Percentiles rank a stretch among this genome's conserved stretches.
These are phyloP conservation scores for Inga leiocalycina DNA, from an alignment of 306 rosid species.

Conservation along the genomic window DNA sequence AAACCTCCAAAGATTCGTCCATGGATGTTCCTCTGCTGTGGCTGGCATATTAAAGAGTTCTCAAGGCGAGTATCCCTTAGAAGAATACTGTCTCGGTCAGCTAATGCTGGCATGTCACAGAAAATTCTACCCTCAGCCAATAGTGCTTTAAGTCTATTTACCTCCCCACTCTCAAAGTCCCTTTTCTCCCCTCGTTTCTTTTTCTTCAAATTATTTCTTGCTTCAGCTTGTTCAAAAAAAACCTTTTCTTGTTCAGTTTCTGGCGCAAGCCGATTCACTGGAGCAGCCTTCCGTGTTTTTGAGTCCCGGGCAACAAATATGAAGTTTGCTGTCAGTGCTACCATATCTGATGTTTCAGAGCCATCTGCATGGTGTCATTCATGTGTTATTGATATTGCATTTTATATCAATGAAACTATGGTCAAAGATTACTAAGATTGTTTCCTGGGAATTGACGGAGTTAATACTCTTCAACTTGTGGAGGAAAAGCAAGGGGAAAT, in stretches of 20 bases:
- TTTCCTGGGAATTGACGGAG: neutral
- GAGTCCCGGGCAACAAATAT: constrained; percentile 97
- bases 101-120: constrained; percentile 93
- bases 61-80: constrained; percentile 79
- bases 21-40: constrained; percentile 96
- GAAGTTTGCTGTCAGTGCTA: constrained; percentile 87
- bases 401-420: neutral
- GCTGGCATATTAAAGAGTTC: constrained; percentile 87
- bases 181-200: constrained; percentile 55
- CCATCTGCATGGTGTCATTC: constrained; percentile 34
- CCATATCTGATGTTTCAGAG: constrained; percentile 47
- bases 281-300: constrained; percentile 84
- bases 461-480: neutral
- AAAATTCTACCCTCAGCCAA: constrained; percentile 81
- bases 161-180: constrained; percentile 53
- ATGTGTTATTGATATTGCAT: neutral
- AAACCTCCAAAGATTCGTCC: constrained; percentile 98
- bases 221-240: constrained; percentile 80
- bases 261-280: constrained; percentile 77
- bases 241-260: constrained; percentile 71
- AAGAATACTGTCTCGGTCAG: constrained; percentile 93
- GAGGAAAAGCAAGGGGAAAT: neutral
- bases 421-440: neutral
- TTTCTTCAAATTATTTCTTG: constrained; percentile 67
- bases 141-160: constrained; percentile 48